Evolutionary conservation across 2,329 filamentous ascomycete species (phyloP).

Genomic region (Berkeleyomyces basicola): DNA sequence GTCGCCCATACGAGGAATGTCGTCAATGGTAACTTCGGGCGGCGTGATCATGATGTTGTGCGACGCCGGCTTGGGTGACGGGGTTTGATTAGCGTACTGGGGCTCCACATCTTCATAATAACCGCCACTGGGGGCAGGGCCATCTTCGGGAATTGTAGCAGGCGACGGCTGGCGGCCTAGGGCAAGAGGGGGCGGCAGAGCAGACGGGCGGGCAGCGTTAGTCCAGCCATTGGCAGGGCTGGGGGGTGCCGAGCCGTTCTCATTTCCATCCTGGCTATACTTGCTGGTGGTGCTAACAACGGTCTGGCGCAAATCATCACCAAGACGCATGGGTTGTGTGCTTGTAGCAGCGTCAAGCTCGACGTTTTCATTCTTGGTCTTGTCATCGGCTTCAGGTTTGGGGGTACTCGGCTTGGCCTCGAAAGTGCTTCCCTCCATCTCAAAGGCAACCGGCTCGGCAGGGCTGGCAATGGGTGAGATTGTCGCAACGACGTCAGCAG

Average conservation of each 20-base stretch:
- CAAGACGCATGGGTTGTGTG: slow-evolving; percentile 41
- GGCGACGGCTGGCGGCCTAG: background rate
- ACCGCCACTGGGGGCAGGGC: slow-evolving; percentile 21
- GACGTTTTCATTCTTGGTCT: slow-evolving; percentile 28
- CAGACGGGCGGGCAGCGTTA: slow-evolving; percentile 24
- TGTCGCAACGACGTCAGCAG: slow-evolving; percentile 36
- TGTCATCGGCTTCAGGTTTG: background rate
- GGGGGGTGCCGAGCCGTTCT: background rate
- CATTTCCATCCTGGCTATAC: slow-evolving; percentile 42
- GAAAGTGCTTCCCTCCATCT: slow-evolving; percentile 51
- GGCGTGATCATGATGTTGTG: slow-evolving; percentile 15
- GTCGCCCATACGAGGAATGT: slow-evolving; percentile 36
- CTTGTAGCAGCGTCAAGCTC: slow-evolving; percentile 59
- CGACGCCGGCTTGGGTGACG: slow-evolving; percentile 11
- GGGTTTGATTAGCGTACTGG: slow-evolving; percentile 43
- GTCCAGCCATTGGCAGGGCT: background rate
- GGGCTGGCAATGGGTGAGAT: slow-evolving; percentile 22
- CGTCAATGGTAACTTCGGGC: slow-evolving; percentile 39
- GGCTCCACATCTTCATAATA: slow-evolving; percentile 95
- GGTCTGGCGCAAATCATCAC: slow-evolving; percentile 20
- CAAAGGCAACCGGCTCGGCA: slow-evolving; percentile 27
- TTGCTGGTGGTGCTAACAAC: slow-evolving; percentile 50
- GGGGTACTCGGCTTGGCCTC: background rate
- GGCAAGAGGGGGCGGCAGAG: slow-evolving; percentile 23
- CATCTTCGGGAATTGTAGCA: slow-evolving; percentile 13